Base-by-base conservation (phyloP, 148 eudicot species). In the Silene uniflora region DNA sequence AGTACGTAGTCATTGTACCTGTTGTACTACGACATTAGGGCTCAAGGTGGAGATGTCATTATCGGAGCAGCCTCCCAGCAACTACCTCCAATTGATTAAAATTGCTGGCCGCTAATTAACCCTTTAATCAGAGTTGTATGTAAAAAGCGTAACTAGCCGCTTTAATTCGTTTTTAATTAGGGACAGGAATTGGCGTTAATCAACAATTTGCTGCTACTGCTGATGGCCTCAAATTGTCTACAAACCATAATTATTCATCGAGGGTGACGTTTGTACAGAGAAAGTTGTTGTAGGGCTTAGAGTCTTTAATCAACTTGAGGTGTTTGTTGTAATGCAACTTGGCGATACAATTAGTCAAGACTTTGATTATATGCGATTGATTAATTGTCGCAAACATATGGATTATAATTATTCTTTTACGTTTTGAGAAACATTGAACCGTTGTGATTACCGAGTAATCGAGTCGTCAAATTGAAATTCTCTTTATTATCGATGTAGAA, bases 181-280 rank as follows among this genome's bases (percentile, higher is more conserved):
- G 55, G 0, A 27, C 7, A 10, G 19, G 23, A 49, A 25, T 5
- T 72, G 47, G 19, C 22, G 25, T 61, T 73, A 23, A 23, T 47
- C 18, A 61, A 24, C 67, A 73, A 32, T 60, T 58, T 60, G 56
- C 49, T 60, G 56, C 49, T 22, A 12, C 64, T 22, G 14, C 8
- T 12, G 56, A 73, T 73, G 54, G 62, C 32, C 11, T 49, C 32
- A 39, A 61, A 39, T 29, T 8, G 54, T 73, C 75, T 73, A 11
- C 61, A 58, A 35, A 6, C 3, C 25, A 29, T 73, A 5, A 42
- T 39, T 58, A 13, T 59, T 42, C 14, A 35, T 7, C 16, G 25
- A 62, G 11, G 21, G 25, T 73, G 76, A 73, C 76, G 76, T 42
- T 73, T 39, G 11, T 61, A 73, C 66, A 73, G 67, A 61, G 54